Evolutionary conservation across 768 basidiomycete genomes (phyloP).

Genomic region (Naematelia aurantialba): DNA sequence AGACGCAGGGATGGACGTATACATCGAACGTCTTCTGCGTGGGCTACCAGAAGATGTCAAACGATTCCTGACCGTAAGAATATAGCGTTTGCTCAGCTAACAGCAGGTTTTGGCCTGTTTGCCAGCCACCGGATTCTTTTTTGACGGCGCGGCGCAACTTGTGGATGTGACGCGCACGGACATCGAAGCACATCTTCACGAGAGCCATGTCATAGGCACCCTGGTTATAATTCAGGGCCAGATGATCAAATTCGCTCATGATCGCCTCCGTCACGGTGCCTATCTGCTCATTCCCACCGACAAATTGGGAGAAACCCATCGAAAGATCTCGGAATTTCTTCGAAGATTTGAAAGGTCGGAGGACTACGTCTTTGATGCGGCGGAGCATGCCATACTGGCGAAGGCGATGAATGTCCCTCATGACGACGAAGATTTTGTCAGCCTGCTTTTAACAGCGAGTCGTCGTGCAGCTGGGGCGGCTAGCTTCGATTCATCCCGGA

Average conservation of each 20-base stretch:
- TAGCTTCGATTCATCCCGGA: constrained; percentile 10
- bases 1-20: constrained; percentile 20
- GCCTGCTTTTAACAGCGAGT: constrained; percentile 13
- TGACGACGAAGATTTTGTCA: constrained; percentile 7
- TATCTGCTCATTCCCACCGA: constrained; percentile 13
- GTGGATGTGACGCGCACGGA: not conserved
- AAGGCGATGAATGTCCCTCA: not conserved
- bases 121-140: constrained; percentile 22
- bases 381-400: constrained; percentile 30
- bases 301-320: constrained; percentile 8
- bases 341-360: constrained; percentile 7
- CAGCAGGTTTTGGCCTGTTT: constrained; percentile 21
- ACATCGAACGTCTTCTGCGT: constrained; percentile 14
- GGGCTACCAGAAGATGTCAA: constrained; percentile 15
- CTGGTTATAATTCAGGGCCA: constrained; percentile 1
- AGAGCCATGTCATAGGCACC: constrained; percentile 13
- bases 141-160: constrained; percentile 19
- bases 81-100: no score
- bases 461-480: constrained; percentile 13
- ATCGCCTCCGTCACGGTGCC: constrained; percentile 23
- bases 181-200: constrained; percentile 1
- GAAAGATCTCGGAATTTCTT: constrained; percentile 16
- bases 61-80: constrained; percentile 16
- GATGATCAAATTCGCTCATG: constrained; percentile 28
- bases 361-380: constrained; percentile 29